Base-by-base conservation (phyloP, 2,329 filamentous ascomycete genomes). In the Mycogone perniciosa region DNA sequence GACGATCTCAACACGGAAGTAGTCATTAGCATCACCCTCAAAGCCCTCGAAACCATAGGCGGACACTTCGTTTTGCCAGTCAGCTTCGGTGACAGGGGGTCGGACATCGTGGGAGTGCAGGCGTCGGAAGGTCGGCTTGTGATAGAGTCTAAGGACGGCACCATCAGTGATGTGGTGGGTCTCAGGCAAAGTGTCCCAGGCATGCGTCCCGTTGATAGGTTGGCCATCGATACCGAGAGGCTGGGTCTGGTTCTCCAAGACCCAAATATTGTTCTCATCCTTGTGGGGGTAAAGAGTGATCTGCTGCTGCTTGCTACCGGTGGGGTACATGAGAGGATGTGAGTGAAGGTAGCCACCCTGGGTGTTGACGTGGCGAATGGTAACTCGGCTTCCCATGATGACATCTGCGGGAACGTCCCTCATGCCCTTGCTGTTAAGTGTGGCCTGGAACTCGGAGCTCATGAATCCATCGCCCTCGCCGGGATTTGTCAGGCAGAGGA, bases 401-500 rank as follows among this genome's bases (percentile, higher is more conserved):
- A 99, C 86, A 71, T 99, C 91, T 31, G 88, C 93, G 2, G 93
- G 86, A 5, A 95, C 90, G 69, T 95, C 90, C 66, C 89, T 85
- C 93, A 99, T 99, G 48, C 82, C 85, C 76, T 97, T 99, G 63
- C 84, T 91, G 74, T 97, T 99, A 59, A 99, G 77, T 2, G 93
- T 97, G 31, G 93, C 88, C 73, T 99, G 93, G 76, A 99, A 99
- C 66, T 99, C 93, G 50, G 92, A 96, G 65, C 91, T 96, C 93
- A 99, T 99, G 76, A 99, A 99, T 50, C 93, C 93, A 69, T 99
- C 93, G 49, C 93, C 93, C 47, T 99, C 93, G 54, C 93, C 93
- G 30, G 93, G 93, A 72, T 99, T 99, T 54, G 86, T 81, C 39
- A 99, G 80, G 75, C 89, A 95, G 59, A 91, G 60, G 71, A 99